Evolutionary conservation across 1,284 basidiomycete genomes (phyloP), one percentile per base, ranked within the genome.

Genomic region (Leccinum colubrinum): DNA sequence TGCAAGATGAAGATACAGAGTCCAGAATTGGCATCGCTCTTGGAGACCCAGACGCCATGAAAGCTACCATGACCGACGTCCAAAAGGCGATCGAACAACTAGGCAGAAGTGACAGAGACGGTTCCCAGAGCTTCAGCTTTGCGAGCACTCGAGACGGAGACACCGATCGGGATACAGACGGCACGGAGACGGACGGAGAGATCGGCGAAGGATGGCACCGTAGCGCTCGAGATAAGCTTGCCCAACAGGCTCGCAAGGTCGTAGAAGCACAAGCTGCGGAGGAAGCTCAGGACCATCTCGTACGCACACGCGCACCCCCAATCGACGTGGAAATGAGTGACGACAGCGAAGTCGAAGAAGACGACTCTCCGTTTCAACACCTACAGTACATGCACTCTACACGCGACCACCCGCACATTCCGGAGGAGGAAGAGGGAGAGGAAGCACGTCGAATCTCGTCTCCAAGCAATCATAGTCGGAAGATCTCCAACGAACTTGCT

Each of bases 41-140:
- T 4, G 73, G 72, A 39, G 76, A 71, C 17, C 61, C 65, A 3
- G 62, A 64, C 35, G 9, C 76, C 65, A 94, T 95, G 91, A 84
- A 85, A 56, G 88, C 86, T 2, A 95, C 94, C 2, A 83, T 95
- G 81, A 93, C 91, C 4, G 92, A 95, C 64, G 91, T 95, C 9
- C 91, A 95, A 75, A 79, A 91, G 67, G 94, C 93, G 8, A 94
- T 95, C 66, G 88, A 92, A 65, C 87, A 91, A 67, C 85, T 93
- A 41, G 89, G 85, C 11, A 74, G 79, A 46, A 71, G 70, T 54
- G 75, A 80, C 59, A 55, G 66, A 30, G 86, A 89, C 63, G 85
- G 83, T 4, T 77, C 81, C 3, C 81, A 85, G 46, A 88, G 86
- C 68, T 91, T 91, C 73, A 91, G 87, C 68, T 92, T 91, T 70